These are phyloP conservation scores for Clitoria ternatea DNA, from an alignment of 306 rosid genomes.

Conservation along the genomic window DNA sequence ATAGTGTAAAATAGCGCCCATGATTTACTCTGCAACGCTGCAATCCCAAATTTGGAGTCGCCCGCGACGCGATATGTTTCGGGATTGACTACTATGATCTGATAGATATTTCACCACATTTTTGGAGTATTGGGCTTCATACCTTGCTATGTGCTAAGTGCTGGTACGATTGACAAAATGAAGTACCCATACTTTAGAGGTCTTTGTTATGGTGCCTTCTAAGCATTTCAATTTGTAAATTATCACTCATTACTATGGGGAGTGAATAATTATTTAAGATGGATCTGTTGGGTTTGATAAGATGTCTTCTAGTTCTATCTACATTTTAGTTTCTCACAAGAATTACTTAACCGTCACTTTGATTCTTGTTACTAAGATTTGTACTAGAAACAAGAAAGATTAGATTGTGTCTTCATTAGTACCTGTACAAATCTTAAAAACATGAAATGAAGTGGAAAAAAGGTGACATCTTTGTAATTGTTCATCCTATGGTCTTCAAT, in stretches of 20 bases:
- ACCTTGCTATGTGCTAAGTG: no score
- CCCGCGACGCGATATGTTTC: no score
- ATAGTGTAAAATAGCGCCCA: no score
- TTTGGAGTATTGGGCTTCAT: no score
- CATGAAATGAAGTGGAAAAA: background rate
- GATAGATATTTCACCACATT: no score
- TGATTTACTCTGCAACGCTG: no score
- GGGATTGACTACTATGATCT: no score
- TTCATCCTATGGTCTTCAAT: background rate
- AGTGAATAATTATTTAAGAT: no score
- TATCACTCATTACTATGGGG: background rate
- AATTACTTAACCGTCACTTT: background rate
- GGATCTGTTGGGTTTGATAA: background rate
- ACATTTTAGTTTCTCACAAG: background rate
- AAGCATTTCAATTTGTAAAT: background rate
- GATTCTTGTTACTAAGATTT: background rate
- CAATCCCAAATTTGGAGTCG: no score
- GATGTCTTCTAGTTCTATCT: background rate
- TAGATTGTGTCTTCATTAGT: background rate
- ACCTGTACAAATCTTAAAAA: background rate
- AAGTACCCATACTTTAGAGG: no score
- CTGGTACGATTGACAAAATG: no score
- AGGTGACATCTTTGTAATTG: background rate
- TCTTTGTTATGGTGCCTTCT: background rate
- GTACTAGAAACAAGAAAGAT: background rate